Percentiles rank a stretch among this genome's conserved stretches.
Conservation (phyloP, 306 rosid species). For the Gynostemma pentaphyllum region DNA sequence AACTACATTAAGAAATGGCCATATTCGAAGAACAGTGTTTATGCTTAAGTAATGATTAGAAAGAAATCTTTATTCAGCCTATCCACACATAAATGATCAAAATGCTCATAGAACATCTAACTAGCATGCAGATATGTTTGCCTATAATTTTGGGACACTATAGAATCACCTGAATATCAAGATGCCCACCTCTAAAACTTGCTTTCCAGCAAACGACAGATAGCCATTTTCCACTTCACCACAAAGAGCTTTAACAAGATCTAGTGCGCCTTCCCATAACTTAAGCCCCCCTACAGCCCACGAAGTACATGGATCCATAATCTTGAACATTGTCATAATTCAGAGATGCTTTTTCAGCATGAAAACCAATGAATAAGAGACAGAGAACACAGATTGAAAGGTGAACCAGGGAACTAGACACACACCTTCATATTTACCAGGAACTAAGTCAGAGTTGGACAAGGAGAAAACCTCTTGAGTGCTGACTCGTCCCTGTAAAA, state of each 20-base stretch:
- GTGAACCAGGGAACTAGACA: constrained; percentile 12
- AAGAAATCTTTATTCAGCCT: not conserved
- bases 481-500: constrained; percentile 60
- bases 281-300: constrained; percentile 62
- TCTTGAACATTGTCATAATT: not conserved
- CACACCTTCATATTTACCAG: constrained; percentile 85
- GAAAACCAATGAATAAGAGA: not conserved
- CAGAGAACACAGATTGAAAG: not conserved
- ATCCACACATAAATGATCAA: not conserved
- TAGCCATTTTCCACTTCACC: constrained; percentile 37
- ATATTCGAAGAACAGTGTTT: not conserved
- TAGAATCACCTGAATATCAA: constrained; percentile 23
- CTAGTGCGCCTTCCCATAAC: constrained; percentile 90
- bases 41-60: not conserved
- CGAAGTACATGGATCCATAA: constrained; percentile 8
- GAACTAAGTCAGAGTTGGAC: constrained; percentile 85
- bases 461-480: constrained; percentile 72
- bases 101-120: not conserved
- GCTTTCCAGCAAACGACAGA: constrained; percentile 44
- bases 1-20: not conserved
- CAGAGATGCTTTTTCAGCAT: not conserved
- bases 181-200: constrained; percentile 75
- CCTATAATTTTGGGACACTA: not conserved
- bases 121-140: not conserved
- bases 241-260: constrained; percentile 61